These are phyloP conservation scores for Silene noctiflora DNA, from an alignment of 179 eudicot genomes.

Conservation along the genomic window DNA sequence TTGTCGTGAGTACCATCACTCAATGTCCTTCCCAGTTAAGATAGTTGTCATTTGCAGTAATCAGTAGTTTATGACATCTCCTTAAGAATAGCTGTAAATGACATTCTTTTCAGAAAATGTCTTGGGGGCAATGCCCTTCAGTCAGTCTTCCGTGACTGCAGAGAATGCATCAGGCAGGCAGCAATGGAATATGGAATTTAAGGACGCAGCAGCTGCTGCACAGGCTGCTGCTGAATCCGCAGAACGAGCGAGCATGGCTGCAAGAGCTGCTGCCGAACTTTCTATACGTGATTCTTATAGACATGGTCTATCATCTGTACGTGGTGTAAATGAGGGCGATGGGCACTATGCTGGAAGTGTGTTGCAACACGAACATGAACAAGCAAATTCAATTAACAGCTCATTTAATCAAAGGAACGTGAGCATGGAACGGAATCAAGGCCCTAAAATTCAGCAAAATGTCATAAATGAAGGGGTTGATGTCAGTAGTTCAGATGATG, in stretches of 20 bases:
- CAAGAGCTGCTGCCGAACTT: conserved; percentile 88
- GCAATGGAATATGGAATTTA: conserved; percentile 71
- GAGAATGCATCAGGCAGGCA: conserved; percentile 33
- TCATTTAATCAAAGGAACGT: conserved; percentile 34
- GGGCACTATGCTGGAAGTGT: conserved; percentile 22
- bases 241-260: conserved; percentile 84
- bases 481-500: conserved; percentile 17
- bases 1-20: not conserved
- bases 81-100: conserved; percentile 5
- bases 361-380: conserved; percentile 25
- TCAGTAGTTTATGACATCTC: not conserved
- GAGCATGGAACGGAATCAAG: conserved; percentile 26
- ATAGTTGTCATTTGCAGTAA: not conserved
- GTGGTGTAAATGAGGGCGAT: conserved; percentile 27
- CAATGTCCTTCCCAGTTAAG: not conserved
- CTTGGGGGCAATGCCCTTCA: conserved; percentile 25
- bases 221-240: conserved; percentile 95
- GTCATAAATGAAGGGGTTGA: conserved; percentile 24
- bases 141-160: conserved; percentile 36
- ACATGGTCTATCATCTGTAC: conserved; percentile 27
- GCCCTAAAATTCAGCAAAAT: conserved; percentile 24
- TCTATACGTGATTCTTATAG: conserved; percentile 43
- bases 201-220: conserved; percentile 88
- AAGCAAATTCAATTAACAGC: conserved; percentile 26
- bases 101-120: conserved; percentile 37